Evolutionary conservation across 257 asterid species (phyloP), one percentile per base, ranked within the genome.

Genomic region (Ilex asprella): DNA sequence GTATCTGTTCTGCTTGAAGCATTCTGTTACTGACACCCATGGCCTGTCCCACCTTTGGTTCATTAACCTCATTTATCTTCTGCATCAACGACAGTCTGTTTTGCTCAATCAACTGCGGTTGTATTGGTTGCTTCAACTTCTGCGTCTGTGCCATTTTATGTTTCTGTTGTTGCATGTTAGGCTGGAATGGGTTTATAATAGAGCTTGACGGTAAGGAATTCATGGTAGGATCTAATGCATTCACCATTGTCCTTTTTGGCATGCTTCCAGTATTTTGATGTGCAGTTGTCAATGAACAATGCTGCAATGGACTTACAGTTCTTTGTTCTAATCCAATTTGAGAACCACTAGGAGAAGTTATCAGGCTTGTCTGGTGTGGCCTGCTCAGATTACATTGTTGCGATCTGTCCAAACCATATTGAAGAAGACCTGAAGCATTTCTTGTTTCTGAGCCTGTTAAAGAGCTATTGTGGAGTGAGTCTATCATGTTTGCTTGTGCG

Each of bases 61-160:
- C 74, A 46, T 46, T 46, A 46, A 46, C 14, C 16, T 72, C 72
- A 16, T 58, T 77, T 63, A 60, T 59, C 68, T 73, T 75, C 50
- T 66, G 81, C 4, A 63, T 16, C 67, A 70, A 59, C 72, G 70
- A 76, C 60, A 50, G 76, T 62, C 69, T 73, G 70, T 60, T 73
- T 32, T 67, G 68, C n/a, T 68, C 73, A 51, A 56, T 12, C 51
- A 62, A 10, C 21, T 60, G 39, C 58, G 68, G 78, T 47, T 72
- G 76, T 49, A 47, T 65, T 8, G 77, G 74, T 43, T 74, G 70
- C 70, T 65, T 75, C 67, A 60, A 31, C 58, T 68, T 70, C 55
- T 63, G 52, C 3, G 52, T 73, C 71, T 57, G 63, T 51, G 66
- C 62, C 44, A 61, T 55, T 62, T 50, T 68, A 49, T 35, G 41